Percentiles rank a stretch among this genome's conserved stretches.
Conservation (phyloP, 192 early-diverging fungal species). For the Backusella psychrophila region DNA sequence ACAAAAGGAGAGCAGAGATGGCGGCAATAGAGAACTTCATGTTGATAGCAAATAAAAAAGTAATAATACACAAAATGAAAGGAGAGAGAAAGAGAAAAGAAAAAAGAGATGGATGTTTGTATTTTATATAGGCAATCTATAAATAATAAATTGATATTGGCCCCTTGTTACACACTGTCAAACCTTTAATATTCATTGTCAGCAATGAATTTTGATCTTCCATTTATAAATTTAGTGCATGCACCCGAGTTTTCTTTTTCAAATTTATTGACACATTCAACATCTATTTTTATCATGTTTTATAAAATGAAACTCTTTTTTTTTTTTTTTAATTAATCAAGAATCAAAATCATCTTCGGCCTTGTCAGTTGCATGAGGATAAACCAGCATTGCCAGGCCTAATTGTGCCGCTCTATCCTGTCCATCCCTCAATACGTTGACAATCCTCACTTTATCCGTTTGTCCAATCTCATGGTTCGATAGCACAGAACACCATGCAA, state of each 20-base stretch:
- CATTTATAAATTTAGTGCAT: background rate
- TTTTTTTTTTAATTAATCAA: background rate
- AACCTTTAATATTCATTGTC: constrained; percentile 2
- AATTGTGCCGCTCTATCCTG: background rate
- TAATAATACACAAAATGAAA: background rate
- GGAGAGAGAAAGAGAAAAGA: background rate
- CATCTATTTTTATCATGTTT: background rate
- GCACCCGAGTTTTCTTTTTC: background rate
- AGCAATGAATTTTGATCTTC: background rate
- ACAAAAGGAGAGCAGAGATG: constrained; percentile 29
- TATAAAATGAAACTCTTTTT: background rate
- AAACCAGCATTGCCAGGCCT: background rate
- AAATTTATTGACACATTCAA: background rate
- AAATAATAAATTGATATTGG: background rate
- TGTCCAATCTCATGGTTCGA: background rate
- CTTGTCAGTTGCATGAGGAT: background rate
- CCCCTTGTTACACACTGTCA: background rate
- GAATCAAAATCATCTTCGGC: background rate
- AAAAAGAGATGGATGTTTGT: background rate
- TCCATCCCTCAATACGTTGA: constrained; percentile 11
- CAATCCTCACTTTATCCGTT: constrained; percentile 17
- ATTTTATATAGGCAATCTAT: background rate
- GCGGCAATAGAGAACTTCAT: constrained; percentile 36
- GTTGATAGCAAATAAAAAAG: background rate
- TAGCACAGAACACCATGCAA: background rate